Evolutionary conservation across 306 rosid species (phyloP).

Genomic region (Sindora glabra): DNA sequence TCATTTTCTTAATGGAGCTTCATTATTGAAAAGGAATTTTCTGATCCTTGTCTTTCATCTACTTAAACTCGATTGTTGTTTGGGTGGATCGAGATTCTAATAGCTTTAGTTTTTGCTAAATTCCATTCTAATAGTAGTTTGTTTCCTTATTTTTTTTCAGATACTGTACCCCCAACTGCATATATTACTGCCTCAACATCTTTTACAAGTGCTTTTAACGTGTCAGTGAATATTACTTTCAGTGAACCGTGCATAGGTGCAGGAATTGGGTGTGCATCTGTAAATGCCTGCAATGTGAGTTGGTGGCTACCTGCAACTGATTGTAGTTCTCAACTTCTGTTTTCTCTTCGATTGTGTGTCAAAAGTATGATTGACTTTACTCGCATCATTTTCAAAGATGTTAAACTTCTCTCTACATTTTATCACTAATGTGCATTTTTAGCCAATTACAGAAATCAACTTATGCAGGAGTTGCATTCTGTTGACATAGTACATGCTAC

Average conservation of each 20-base stretch:
- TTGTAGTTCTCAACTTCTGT: neutral
- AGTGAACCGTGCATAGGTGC: conserved; percentile 62
- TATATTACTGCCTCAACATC: conserved; percentile 42
- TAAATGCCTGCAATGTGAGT: conserved; percentile 87
- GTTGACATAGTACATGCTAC: neutral
- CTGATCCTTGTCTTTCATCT: no score
- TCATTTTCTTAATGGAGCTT: neutral
- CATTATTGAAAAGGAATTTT: neutral
- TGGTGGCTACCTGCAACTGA: conserved; percentile 19
- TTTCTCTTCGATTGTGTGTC: neutral
- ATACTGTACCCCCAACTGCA: conserved; percentile 84
- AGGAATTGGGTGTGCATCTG: conserved; percentile 65
- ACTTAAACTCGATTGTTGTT: no score
- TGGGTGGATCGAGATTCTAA: neutral
- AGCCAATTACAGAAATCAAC: neutral
- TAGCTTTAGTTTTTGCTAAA: neutral
- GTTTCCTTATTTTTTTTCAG: conserved; percentile 32
- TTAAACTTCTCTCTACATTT: no score
- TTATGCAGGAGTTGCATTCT: neutral
- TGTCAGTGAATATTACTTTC: conserved; percentile 73
- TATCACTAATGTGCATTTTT: neutral
- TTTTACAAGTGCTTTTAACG: conserved; percentile 58
- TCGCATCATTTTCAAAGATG: neutral
- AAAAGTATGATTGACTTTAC: neutral
- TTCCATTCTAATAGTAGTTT: neutral